Evolutionary conservation across 208 protist genomes (phyloP).

Genomic region (Naegleria fowleri): DNA sequence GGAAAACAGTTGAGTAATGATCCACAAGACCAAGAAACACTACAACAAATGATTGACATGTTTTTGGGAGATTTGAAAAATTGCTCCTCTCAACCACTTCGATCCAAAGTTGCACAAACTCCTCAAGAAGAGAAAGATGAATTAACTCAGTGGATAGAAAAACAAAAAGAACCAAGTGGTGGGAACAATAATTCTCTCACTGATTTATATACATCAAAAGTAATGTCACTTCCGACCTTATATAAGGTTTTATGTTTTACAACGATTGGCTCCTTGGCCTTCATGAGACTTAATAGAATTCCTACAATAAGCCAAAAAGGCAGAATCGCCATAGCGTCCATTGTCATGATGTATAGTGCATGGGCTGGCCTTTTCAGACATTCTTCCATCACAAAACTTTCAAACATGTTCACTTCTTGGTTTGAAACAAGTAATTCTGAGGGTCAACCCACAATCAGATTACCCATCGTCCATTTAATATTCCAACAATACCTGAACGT

Average conservation of each 20-base stretch:
- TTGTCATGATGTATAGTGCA: neutral
- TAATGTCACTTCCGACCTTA: neutral
- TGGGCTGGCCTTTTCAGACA: neutral
- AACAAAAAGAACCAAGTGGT: neutral
- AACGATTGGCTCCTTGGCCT: neutral
- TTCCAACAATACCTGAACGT: neutral
- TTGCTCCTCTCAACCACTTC: neutral
- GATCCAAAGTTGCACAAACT: neutral
- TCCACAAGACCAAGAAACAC: neutral
- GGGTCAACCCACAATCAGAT: neutral
- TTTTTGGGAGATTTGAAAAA: neutral
- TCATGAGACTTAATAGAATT: neutral
- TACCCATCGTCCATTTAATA: neutral
- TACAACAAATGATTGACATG: neutral
- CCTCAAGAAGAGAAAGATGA: neutral
- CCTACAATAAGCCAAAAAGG: neutral
- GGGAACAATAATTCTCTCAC: neutral
- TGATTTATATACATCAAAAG: neutral
- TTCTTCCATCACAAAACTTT: neutral
- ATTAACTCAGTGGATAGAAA: neutral
- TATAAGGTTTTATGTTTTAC: neutral
- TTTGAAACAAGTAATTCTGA: neutral
- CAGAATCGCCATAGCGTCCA: neutral
- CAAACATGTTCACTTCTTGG: neutral
- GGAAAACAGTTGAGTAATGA: neutral